Base-by-base conservation (phyloP, 352 stramenopile species). In the Phytophthora nicotianae region DNA sequence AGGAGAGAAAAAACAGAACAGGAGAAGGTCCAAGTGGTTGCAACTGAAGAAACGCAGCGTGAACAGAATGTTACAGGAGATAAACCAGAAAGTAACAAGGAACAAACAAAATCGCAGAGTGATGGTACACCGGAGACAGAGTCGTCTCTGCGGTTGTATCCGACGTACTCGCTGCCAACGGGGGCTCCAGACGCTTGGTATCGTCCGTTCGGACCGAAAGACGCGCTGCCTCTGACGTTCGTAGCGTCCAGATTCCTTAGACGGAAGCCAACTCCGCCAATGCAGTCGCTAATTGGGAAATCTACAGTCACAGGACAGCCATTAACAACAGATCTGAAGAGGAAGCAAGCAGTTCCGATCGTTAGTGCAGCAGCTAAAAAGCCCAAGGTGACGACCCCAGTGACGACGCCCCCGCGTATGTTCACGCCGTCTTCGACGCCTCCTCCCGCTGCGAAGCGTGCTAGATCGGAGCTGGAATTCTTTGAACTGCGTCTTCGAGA, bases 201-300 rank as follows among this genome's bases (percentile, higher is more conserved):
- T 47, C 65, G 70, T 38, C 65, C 75, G 1, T 88, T 89, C 10
- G 48, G 70, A 14, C 42, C 70, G 40, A 78, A 81, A 63, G 46
- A 72, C 3, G 75, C 68, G 14, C 50, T 86, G 10, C 77, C 81
- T 8, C 59, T 88, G 13, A 76, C 72, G 7, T 89, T 86, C 50
- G 73, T 85, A 4, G 81, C 81, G 1, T 79, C 80, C 13, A 83
- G 79, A 35, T 89, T 90, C 49, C 55, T 90, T 21, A 74, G 71
- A 50, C 68, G 70, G 46, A 82, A 85, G 26, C 29, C 65, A 5
- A 60, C 37, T 14, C 53, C 48, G 9, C 32, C 43, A 5, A 24
- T 55, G 33, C 41, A 56, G 16, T 24, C 42, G 6, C 32, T 45
- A 11, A 23, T 51, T 40, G 16, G 19, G 5, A 43, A 47, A 24